Percentiles rank a stretch among this genome's conserved stretches.
Conservation (phyloP, 1,139 yeast species). For the Hemisphaericaspora lyxosophila region DNA sequence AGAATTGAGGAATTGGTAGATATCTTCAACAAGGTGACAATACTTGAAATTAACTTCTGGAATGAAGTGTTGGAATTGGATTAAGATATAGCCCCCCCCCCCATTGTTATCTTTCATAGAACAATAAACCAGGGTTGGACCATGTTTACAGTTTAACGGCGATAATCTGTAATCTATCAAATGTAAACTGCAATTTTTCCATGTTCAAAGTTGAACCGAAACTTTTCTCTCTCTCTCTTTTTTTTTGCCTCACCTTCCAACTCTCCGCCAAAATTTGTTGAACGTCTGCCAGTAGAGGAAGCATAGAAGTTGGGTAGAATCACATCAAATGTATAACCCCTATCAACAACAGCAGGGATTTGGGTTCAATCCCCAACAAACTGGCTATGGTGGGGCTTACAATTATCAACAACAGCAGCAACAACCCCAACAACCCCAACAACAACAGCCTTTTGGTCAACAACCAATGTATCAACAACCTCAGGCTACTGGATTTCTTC, state of each 20-base stretch:
- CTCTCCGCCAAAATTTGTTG: too few relatives aligned
- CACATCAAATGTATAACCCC: conserved; percentile 42
- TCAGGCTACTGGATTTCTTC: conserved; percentile 20
- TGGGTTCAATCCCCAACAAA: conserved; percentile 33
- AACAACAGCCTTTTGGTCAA: conserved; percentile 16
- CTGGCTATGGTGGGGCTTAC: conserved; percentile 27
- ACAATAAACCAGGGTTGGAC: too few relatives aligned
- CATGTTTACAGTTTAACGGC: too few relatives aligned
- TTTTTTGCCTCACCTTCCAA: too few relatives aligned
- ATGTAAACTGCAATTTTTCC: too few relatives aligned
- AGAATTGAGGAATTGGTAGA: conserved; percentile 53
- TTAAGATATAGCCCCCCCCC: too few relatives aligned
- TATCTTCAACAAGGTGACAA: conserved; percentile 58
- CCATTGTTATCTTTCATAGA: too few relatives aligned
- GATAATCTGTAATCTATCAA: too few relatives aligned
- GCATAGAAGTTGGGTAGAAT: background rate
- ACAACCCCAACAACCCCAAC: conserved; percentile 20
- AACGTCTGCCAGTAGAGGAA: too few relatives aligned
- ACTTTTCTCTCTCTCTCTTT: too few relatives aligned
- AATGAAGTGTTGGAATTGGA: conserved; percentile 36
- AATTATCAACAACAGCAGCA: conserved; percentile 18
- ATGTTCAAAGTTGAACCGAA: too few relatives aligned
- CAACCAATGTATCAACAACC: conserved; percentile 12
- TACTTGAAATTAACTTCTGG: conserved; percentile 68
- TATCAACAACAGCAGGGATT: conserved; percentile 32